phyloP scores from a whole-genome alignment of 768 basidiomycete genomes.

The Lactarius vividus region DNA sequence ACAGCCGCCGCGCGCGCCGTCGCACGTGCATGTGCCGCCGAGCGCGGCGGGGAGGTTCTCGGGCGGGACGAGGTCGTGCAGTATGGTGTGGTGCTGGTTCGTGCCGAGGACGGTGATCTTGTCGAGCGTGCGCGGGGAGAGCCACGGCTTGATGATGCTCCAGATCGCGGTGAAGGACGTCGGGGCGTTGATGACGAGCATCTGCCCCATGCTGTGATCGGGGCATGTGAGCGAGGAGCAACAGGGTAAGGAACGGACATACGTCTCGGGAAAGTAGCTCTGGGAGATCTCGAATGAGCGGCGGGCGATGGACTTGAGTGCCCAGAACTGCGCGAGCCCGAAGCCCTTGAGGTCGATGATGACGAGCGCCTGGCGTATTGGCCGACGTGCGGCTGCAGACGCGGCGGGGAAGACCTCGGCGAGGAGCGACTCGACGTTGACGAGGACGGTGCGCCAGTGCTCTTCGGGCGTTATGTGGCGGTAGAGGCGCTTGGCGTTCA shows the following conservation, averaged over 20 bases:
- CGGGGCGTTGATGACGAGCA: conserved; percentile 71
- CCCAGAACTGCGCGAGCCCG: conserved; percentile 69
- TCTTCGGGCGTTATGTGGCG: conserved; percentile 54
- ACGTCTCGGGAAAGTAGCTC: conserved; percentile 80
- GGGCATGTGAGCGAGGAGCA: no score
- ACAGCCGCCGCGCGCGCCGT: conserved; percentile 51
- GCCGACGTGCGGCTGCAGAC: conserved; percentile 50
- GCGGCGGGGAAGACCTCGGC: conserved; percentile 69
- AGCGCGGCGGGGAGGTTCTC: conserved; percentile 59
- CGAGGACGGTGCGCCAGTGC: conserved; percentile 53
- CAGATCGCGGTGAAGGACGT: conserved; percentile 72
- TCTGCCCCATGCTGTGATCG: conserved; percentile 60
- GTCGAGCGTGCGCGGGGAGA: conserved; percentile 66
- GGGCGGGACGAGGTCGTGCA: conserved; percentile 59
- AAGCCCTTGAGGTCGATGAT: conserved; percentile 73
- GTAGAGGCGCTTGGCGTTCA: conserved; percentile 58
- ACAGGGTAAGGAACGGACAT: no score
- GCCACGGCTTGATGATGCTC: conserved; percentile 66
- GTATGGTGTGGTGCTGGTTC: conserved; percentile 49
- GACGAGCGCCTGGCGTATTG: conserved; percentile 52
- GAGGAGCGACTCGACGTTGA: conserved; percentile 61
- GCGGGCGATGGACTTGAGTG: conserved; percentile 63
- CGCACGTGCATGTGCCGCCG: conserved; percentile 67
- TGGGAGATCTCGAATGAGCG: conserved; percentile 71
- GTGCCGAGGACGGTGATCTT: conserved; percentile 66